Conservation (phyloP, 2,329 filamentous ascomycete species). For the Nigrospora osmanthi region DNA sequence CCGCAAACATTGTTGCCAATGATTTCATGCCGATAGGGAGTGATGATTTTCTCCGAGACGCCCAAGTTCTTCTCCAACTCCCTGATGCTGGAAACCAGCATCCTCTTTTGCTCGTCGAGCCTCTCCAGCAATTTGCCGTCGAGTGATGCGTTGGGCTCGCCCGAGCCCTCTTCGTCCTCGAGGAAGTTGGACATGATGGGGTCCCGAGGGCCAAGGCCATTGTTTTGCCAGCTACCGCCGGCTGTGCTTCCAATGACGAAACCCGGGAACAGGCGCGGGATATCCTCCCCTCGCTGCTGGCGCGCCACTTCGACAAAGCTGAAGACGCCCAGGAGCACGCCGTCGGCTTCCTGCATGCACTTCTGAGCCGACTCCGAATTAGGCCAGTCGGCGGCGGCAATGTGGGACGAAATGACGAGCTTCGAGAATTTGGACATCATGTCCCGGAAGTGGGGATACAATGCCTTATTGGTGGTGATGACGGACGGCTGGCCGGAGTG, state of each 20-base stretch:
- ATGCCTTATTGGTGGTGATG: constrained; percentile 92
- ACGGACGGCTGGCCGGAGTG: constrained; percentile 99
- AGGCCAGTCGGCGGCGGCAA: constrained; percentile 92
- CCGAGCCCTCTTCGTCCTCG: constrained; percentile 67
- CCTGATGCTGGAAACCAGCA: constrained; percentile 78
- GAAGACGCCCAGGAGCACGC: constrained; percentile 86
- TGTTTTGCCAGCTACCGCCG: constrained; percentile 84
- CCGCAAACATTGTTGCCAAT: constrained; percentile 78
- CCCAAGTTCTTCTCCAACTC: constrained; percentile 79
- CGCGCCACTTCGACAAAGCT: constrained; percentile 94
- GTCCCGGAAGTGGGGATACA: constrained; percentile 95
- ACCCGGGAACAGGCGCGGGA: constrained; percentile 85
- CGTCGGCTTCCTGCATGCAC: constrained; percentile 94
- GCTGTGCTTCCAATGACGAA: constrained; percentile 80
- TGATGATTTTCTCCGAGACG: constrained; percentile 73
- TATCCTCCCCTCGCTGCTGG: constrained; percentile 87
- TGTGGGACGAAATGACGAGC: constrained; percentile 93
- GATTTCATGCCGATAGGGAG: constrained; percentile 66
- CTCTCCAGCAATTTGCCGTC: constrained; percentile 73
- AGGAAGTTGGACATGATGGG: constrained; percentile 75
- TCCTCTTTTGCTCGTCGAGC: constrained; percentile 77
- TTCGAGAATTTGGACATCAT: constrained; percentile 99
- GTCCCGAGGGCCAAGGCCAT: constrained; percentile 57
- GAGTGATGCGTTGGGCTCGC: constrained; percentile 66
- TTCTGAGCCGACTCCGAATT: constrained; percentile 91